phyloP scores from a whole-genome alignment of 2,329 filamentous ascomycete species.

The Sclerotinia borealis region DNA sequence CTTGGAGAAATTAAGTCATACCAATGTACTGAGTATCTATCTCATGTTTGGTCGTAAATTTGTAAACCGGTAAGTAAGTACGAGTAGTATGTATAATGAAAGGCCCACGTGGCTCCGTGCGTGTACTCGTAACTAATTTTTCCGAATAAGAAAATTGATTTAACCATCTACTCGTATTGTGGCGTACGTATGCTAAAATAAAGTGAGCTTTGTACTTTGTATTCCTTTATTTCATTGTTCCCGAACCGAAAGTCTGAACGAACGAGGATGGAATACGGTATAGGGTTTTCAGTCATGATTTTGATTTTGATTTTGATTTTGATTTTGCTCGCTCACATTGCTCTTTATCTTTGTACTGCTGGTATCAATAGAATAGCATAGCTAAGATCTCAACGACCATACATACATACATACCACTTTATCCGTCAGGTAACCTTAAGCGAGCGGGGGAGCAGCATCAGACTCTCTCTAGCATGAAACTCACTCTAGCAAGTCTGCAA shows the following conservation, averaged over 20 bases:
- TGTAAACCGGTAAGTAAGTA: no score
- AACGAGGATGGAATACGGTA: no score
- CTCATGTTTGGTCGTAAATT: conserved; percentile 92
- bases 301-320: no score
- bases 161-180: not conserved
- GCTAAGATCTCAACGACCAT: not conserved
- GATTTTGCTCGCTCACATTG: not conserved
- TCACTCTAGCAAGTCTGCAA: not conserved
- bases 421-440: not conserved
- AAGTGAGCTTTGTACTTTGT: not conserved
- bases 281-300: not conserved
- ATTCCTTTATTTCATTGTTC: not conserved
- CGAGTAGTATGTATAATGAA: no score
- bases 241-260: not conserved
- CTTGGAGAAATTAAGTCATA: conserved; percentile 82
- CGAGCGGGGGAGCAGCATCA: not conserved
- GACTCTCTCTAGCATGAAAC: no score
- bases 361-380: not conserved
- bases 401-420: not conserved
- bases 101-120: not conserved
- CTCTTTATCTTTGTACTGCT: not conserved
- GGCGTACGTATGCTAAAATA: not conserved
- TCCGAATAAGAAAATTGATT: not conserved
- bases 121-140: not conserved
- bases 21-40: no score